Evolutionary conservation across 2,329 filamentous ascomycete species (phyloP), one percentile per base, ranked within the genome.

Genomic region (Raffaelea arxii): DNA sequence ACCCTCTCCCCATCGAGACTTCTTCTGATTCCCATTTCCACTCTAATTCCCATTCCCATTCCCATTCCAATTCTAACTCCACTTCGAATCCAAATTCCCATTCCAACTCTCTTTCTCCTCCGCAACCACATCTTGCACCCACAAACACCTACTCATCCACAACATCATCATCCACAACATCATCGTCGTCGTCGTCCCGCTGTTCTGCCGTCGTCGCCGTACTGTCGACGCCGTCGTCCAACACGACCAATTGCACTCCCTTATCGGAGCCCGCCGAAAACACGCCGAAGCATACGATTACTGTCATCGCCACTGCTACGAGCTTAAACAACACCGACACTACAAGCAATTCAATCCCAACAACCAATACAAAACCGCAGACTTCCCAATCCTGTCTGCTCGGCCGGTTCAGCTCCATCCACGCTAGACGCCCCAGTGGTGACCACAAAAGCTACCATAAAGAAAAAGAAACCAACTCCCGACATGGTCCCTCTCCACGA

Each of bases 181-280:
- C 32, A 9, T 36, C 32, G 27, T 21, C 36, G 14, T 40, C 46
- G 42, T 25, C 36, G 16, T 53, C 51, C 1, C 46, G 46, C 25
- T 18, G 25, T 4, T 54, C 50, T 23, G 47, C 46, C 21, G 46
- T 43, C 9, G 41, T 45, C 3, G 48, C 43, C 25, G 44, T 46
- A 2, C 50, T 35, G 3, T 50, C 51, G 3, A 35, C 46, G 1
- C 44, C 51, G 6, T 51, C 51, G 16, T 53, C 49, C 19, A 42
- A 36, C 11, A 44, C 46, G 21, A 44, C 49, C 5, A 44, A 44
- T 6, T 48, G 48, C 4, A 47, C 48, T 2, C 43, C 51, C 23
- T 49, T 49, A 1, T 51, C 51, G 32, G 14, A 7, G 7, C 7
- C 32, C 32, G 32, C 32, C 32, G 14, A 16, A 9, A 18, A 36